A percentile compares a stretch with the other conserved stretches of the same genome.
Evolutionary conservation across 129 eudicot species (phyloP).

Genomic region (Artemisia annua): DNA sequence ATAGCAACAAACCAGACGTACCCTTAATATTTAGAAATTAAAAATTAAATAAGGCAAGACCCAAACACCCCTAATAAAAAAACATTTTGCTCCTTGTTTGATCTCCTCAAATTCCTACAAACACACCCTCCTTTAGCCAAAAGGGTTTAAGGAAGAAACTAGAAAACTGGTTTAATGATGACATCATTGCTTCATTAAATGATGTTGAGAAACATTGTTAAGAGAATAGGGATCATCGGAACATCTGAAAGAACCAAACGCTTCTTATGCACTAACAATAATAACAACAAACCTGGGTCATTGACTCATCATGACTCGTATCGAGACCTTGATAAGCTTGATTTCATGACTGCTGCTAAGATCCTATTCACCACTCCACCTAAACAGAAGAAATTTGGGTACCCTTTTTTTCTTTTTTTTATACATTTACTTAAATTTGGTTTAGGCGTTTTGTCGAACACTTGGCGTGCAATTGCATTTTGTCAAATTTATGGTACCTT

Average conservation of each 20-base stretch:
- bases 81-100: too few relatives aligned
- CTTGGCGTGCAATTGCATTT: constrained; percentile 13
- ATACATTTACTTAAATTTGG: neutral
- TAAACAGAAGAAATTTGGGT: constrained; percentile 39
- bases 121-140: too few relatives aligned
- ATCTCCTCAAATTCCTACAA: too few relatives aligned
- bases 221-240: constrained; percentile 14
- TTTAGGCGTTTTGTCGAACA: constrained; percentile 43
- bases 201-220: constrained; percentile 30
- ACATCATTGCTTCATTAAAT: neutral
- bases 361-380: constrained; percentile 68
- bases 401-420: neutral
- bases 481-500: neutral
- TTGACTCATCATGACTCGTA: constrained; percentile 59
- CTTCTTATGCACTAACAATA: constrained; percentile 27
- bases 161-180: too few relatives aligned
- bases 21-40: too few relatives aligned
- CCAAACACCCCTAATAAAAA: too few relatives aligned
- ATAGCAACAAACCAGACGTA: too few relatives aligned
- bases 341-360: constrained; percentile 87
- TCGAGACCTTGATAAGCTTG: constrained; percentile 68
- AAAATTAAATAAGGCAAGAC: too few relatives aligned
- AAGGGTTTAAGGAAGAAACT: neutral
- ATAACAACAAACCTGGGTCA: constrained; percentile 31
- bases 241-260: constrained; percentile 21